These are phyloP conservation scores for Populus simonii DNA, from an alignment of 345 rosid genomes.

Conservation along the genomic window DNA sequence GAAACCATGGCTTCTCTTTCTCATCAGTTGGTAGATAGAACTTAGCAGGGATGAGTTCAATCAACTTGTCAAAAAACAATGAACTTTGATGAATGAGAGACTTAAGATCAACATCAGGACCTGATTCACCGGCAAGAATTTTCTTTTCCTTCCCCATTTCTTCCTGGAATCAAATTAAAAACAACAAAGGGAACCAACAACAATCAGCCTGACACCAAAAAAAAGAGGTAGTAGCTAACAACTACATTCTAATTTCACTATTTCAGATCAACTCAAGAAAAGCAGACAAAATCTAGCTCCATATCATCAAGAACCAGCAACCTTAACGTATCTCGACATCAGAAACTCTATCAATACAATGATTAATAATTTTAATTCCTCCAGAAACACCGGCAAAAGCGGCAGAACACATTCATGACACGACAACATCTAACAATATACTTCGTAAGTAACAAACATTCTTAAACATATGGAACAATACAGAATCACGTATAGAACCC, in stretches of 20 bases:
- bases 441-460: background rate
- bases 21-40: constrained; percentile 74
- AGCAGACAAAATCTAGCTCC: background rate
- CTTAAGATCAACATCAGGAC: constrained; percentile 35
- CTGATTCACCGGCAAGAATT: constrained; percentile 9
- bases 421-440: background rate
- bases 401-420: background rate
- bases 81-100: constrained; percentile 47
- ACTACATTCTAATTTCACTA: background rate
- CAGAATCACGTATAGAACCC: background rate
- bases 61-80: constrained; percentile 62
- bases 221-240: background rate
- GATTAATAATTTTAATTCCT: background rate
- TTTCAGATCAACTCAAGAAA: background rate
- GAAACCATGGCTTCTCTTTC: constrained; percentile 69
- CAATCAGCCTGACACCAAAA: background rate
- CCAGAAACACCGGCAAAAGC: background rate
- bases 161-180: constrained; percentile 1
- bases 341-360: background rate
- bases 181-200: background rate
- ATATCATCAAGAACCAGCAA: background rate
- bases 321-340: background rate
- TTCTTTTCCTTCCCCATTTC: constrained; percentile 50
- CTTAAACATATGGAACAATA: background rate
- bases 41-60: constrained; percentile 84